These are phyloP conservation scores for Pythium dissotocum DNA, from an alignment of 352 stramenopile genomes.

Conservation along the genomic window DNA sequence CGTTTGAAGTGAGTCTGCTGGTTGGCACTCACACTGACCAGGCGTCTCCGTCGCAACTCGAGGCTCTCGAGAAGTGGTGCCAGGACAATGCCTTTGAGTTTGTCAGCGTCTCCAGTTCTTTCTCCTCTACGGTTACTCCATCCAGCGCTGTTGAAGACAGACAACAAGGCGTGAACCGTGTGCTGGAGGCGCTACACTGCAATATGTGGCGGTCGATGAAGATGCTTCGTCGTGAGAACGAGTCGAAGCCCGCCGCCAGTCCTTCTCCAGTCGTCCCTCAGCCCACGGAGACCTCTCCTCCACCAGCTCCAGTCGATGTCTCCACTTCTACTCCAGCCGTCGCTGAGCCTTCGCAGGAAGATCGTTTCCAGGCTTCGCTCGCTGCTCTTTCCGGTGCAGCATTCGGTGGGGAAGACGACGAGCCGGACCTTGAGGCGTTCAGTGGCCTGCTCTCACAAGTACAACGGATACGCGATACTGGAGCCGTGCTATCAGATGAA, in stretches of 20 bases:
- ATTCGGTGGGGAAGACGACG: slow-evolving; percentile 30
- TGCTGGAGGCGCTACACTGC: slow-evolving; percentile 75
- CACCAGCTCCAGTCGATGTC: slow-evolving; percentile 7
- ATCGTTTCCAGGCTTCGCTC: slow-evolving; percentile 45
- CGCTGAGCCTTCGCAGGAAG: slow-evolving; percentile 30
- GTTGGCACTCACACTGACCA: slow-evolving; percentile 11
- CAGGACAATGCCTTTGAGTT: slow-evolving; percentile 70
- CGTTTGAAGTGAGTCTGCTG: slow-evolving; percentile 31
- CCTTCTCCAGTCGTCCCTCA: not conserved
- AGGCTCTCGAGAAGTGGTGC: slow-evolving; percentile 52
- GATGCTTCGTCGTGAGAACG: slow-evolving; percentile 30
- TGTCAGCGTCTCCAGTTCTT: slow-evolving; percentile 31
- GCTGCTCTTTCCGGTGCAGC: slow-evolving; percentile 31
- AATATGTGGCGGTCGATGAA: slow-evolving; percentile 83
- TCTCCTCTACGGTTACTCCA: not conserved
- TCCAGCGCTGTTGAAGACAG: slow-evolving; percentile 28
- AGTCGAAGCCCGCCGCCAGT: not conserved
- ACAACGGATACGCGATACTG: slow-evolving; percentile 58
- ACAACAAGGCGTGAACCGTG: slow-evolving; percentile 59
- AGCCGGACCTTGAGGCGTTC: slow-evolving; percentile 64
- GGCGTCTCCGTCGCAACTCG: slow-evolving; percentile 23
- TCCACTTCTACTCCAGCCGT: not conserved
- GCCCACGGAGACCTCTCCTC: not conserved
- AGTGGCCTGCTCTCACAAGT: slow-evolving; percentile 66
- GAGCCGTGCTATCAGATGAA: slow-evolving; percentile 52